Evolutionary conservation across 208 protist species (phyloP).

Genomic region (Lotmaria passim): DNA sequence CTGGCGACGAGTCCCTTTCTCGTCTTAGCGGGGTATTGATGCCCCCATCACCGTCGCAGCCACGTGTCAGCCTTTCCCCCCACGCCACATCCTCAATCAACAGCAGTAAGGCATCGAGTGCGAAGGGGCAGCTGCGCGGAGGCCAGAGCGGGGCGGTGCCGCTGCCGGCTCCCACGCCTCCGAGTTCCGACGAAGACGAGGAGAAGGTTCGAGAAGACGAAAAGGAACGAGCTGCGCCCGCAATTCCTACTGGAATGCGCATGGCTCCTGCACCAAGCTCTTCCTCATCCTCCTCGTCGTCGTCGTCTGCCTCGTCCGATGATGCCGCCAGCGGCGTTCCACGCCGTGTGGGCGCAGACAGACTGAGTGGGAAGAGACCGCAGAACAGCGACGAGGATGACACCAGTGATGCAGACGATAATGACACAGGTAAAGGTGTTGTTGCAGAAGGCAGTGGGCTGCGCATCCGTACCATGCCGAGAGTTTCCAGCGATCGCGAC

Average conservation of each 20-base stretch:
- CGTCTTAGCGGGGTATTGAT: slow-evolving; percentile 23
- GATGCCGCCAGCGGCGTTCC: too few species aligned
- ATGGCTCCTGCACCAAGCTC: slow-evolving; percentile 16
- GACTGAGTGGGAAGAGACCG: too few species aligned
- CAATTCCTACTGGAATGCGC: not conserved
- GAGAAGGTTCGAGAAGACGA: too few species aligned
- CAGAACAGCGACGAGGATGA: not conserved
- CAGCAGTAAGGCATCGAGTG: slow-evolving; percentile 5
- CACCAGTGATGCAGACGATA: not conserved
- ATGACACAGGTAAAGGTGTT: not conserved
- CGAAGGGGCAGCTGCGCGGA: not conserved
- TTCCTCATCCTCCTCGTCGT: slow-evolving; percentile 9
- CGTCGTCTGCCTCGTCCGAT: not conserved
- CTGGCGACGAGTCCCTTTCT: slow-evolving; percentile 15
- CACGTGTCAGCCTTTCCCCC: slow-evolving; percentile 13
- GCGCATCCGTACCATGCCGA: slow-evolving; percentile 8
- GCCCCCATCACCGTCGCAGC: slow-evolving; percentile 36
- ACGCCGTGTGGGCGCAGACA: too few species aligned
- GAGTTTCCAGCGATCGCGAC: slow-evolving; percentile 9
- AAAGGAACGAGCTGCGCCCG: too few species aligned
- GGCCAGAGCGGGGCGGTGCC: not conserved
- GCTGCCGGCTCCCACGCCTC: not conserved
- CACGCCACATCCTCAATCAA: slow-evolving; percentile 1
- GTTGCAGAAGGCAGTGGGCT: not conserved
- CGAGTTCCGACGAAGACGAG: not conserved